Percentiles rank a stretch among this genome's conserved stretches.
Evolutionary conservation across 192 early-diverging fungal species (phyloP).

Genomic region (Mortierella alpina): DNA sequence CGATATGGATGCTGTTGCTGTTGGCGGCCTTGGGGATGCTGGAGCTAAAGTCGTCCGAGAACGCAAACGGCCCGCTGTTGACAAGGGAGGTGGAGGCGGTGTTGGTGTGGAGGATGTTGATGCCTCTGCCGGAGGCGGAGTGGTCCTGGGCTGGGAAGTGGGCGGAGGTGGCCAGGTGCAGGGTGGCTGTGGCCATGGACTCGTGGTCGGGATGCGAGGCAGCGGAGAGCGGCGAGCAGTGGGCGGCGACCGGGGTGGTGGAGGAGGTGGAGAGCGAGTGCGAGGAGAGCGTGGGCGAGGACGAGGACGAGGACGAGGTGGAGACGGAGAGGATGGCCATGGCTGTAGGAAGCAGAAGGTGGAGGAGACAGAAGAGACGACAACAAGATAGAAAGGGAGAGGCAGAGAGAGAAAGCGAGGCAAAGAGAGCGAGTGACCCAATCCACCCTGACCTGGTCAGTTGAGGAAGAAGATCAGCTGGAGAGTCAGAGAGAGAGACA

Average conservation of each 20-base stretch:
- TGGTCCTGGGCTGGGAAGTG: constrained; percentile 21
- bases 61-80: constrained; percentile 7
- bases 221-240: constrained; percentile 47
- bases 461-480: too few species aligned
- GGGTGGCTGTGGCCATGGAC: constrained; percentile 38
- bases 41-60: constrained; percentile 42
- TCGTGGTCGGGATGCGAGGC: constrained; percentile 8
- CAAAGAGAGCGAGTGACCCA: not conserved
- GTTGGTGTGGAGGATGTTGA: constrained; percentile 20
- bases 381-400: not conserved
- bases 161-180: constrained; percentile 9
- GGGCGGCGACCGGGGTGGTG: constrained; percentile 43
- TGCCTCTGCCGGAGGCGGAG: constrained; percentile 29
- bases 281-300: constrained; percentile 47
- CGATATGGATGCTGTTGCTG: constrained; percentile 48
- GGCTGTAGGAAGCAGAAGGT: not conserved
- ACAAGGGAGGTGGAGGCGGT: not conserved
- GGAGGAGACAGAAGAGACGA: not conserved
- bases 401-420: constrained; percentile 5
- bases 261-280: constrained; percentile 40
- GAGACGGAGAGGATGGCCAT: constrained; percentile 59
- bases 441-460: too few species aligned
- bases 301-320: constrained; percentile 53
- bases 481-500: not conserved
- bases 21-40: constrained; percentile 41